These are phyloP conservation scores for Chrysopogon serrulatus DNA, from an alignment of 176 grass and related monocot genomes.

Conservation along the genomic window DNA sequence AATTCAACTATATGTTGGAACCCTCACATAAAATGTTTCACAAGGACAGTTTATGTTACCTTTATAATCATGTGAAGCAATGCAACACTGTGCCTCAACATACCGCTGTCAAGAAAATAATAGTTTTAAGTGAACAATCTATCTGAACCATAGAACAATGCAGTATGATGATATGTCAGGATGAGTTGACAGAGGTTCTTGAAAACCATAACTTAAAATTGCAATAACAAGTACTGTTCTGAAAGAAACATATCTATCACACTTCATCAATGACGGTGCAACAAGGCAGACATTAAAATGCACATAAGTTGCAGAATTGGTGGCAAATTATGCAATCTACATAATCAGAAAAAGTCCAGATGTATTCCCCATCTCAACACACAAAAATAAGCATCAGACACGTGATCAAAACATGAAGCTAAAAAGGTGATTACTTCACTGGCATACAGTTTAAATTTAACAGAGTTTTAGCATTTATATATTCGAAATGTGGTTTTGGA, in stretches of 20 bases:
- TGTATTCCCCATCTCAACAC: not conserved
- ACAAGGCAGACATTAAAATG: not conserved
- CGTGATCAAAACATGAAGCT: not conserved
- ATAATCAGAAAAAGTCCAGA: not conserved
- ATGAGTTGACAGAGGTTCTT: conserved; percentile 2
- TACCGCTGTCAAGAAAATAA: conserved; percentile 62
- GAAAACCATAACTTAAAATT: not conserved
- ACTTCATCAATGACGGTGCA: not conserved
- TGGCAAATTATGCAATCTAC: not conserved
- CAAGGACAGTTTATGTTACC: conserved; percentile 33
- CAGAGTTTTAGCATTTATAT: not conserved
- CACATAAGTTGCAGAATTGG: not conserved
- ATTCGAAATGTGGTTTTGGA: not conserved
- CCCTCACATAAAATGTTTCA: not conserved
- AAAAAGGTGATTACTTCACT: not conserved
- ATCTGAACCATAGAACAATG: conserved; percentile 15
- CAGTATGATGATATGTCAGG: not conserved
- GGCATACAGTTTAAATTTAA: not conserved
- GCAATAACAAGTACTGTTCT: not conserved
- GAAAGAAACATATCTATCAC: not conserved
- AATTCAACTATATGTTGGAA: conserved; percentile 10
- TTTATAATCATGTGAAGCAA: conserved; percentile 98
- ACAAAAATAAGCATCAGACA: not conserved
- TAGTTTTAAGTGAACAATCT: not conserved
- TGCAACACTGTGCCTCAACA: conserved; percentile 93